Conservation (phyloP, 2,329 filamentous ascomycete species). For the Polychaeton citri region DNA sequence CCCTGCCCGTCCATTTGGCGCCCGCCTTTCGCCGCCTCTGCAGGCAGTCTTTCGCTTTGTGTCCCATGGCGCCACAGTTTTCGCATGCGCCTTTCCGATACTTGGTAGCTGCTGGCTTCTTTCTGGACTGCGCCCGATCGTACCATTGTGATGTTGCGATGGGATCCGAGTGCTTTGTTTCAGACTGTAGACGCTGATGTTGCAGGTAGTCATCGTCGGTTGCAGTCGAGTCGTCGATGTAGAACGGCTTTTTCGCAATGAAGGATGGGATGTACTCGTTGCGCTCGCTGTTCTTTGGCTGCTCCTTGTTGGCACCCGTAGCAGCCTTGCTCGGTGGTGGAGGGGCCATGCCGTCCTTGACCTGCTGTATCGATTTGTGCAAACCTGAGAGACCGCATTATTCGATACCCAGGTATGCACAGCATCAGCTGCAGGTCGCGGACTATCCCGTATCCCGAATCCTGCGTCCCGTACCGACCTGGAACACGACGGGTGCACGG, state of each 20-base stretch:
- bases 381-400: too few species aligned
- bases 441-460: too few species aligned
- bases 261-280: slow-evolving; percentile 97
- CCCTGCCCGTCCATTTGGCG: slow-evolving; percentile 79
- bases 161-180: slow-evolving; percentile 41
- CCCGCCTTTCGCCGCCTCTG: slow-evolving; percentile 78
- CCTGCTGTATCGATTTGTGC: too few species aligned
- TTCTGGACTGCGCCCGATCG: slow-evolving; percentile 59
- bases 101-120: slow-evolving; percentile 78
- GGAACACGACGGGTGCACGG: too few species aligned
- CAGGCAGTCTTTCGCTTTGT: slow-evolving; percentile 89
- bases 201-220: slow-evolving; percentile 79
- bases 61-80: slow-evolving; percentile 94
- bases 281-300: slow-evolving; percentile 56
- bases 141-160: slow-evolving; percentile 72
- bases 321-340: not conserved
- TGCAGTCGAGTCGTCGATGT: slow-evolving; percentile 62
- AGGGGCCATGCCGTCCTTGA: not conserved
- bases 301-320: not conserved
- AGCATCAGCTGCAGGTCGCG: too few species aligned
- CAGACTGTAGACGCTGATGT: slow-evolving; percentile 76
- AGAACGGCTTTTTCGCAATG: slow-evolving; percentile 97
- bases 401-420: too few species aligned
- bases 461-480: too few species aligned
- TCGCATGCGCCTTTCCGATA: slow-evolving; percentile 97